phyloP scores from a whole-genome alignment of 2,329 filamentous ascomycete species.

The Drechslerella dactyloides region DNA sequence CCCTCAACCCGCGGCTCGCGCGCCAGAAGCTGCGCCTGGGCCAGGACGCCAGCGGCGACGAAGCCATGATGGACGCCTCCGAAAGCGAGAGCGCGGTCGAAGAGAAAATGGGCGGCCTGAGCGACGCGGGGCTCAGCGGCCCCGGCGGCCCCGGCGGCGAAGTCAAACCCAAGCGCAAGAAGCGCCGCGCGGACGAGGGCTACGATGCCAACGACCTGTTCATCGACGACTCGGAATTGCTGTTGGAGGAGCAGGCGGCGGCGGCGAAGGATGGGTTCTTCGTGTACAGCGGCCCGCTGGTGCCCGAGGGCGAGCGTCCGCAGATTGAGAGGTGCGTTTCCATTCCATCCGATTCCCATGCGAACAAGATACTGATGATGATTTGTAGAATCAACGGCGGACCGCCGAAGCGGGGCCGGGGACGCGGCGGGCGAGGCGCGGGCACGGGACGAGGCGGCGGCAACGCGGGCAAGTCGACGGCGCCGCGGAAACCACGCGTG shows the following conservation, averaged over 20 bases:
- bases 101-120: slow-evolving; percentile 39
- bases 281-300: slow-evolving; percentile 90
- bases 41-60: slow-evolving; percentile 81
- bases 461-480: slow-evolving; percentile 58
- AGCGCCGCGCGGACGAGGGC: slow-evolving; percentile 81
- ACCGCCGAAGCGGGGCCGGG: slow-evolving; percentile 66
- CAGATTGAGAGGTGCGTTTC: slow-evolving; percentile 67
- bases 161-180: slow-evolving; percentile 71
- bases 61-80: slow-evolving; percentile 80
- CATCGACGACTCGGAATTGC: slow-evolving; percentile 88
- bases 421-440: slow-evolving; percentile 61
- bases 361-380: slow-evolving; percentile 35
- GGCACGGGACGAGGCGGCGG: slow-evolving; percentile 62
- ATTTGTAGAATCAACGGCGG: slow-evolving; percentile 69
- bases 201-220: slow-evolving; percentile 78
- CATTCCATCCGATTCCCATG: background rate
- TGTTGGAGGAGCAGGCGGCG: slow-evolving; percentile 94
- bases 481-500: slow-evolving; percentile 79
- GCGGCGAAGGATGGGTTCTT: slow-evolving; percentile 97
- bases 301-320: slow-evolving; percentile 83
- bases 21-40: slow-evolving; percentile 86
- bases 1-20: slow-evolving; percentile 86
- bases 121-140: slow-evolving; percentile 70
- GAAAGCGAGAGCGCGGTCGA: slow-evolving; percentile 85
- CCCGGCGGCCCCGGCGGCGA: no score